Evolutionary conservation across 768 basidiomycete genomes (phyloP), one percentile per base, ranked within the genome.

Genomic region (Serendipita sp.): DNA sequence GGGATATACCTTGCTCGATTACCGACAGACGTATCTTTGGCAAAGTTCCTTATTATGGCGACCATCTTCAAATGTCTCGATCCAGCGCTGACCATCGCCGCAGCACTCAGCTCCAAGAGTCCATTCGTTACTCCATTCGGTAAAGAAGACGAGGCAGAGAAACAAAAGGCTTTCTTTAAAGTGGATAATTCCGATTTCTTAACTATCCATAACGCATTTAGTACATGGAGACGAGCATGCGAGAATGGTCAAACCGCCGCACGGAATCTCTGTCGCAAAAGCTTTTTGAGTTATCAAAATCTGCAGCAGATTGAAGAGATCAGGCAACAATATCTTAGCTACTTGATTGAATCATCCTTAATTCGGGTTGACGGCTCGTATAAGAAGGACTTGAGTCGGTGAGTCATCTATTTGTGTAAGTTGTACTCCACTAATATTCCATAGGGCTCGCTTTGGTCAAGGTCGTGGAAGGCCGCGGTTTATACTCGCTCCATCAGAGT

Each of bases 271-370:
- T 94, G 91, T 73, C 80, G 84, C 69, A 76, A 75, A 54, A 89
- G 89, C 71, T 94, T 83, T 68, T 77, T 95, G 41, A 92, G 89
- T 68, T 84, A 91, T 68, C 91, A 91, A 85, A 97, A 92, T 71
- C 76, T 99, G 60, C 86, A 91, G 75, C 92, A 96, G 74, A 95
- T 99, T 35, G 95, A 98, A 73, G 95, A 97, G 71, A 80, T 97
- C 41, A 84, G 94, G 34, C 91, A 93, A 70, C 95, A 99, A 72
- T 83, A 91, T 67, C 76, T 91, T 64, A 90, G 89, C 18, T 93
- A 95, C 74, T 75, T 98, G 51, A 81, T 95, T 11, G 95, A 98
- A 72, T 89, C 92, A 3, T 80, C 81, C 0, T 92, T 97, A 71
- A 84, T 97, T 64, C 78, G 77, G 64, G 85, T 85, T 11, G 84